phyloP scores from a whole-genome alignment of 169 alveolate species.

The Theileria annulata region DNA sequence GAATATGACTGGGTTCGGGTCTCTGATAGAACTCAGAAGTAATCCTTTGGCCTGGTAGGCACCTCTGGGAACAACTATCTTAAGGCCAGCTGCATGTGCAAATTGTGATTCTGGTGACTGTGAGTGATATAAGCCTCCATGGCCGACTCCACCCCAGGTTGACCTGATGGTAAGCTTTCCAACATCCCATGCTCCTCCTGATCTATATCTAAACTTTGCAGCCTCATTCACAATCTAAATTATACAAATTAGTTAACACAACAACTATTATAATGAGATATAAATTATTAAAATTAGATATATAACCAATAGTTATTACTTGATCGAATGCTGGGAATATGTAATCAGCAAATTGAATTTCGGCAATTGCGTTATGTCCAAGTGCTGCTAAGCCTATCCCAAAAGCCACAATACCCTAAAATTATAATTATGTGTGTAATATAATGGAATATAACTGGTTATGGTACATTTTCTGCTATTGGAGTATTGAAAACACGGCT shows the following conservation, averaged over 20 bases:
- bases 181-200: constrained; percentile 91
- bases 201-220: constrained; percentile 92
- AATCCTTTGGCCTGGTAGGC: constrained; percentile 95
- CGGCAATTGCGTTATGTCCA: constrained; percentile 93
- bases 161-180: constrained; percentile 91
- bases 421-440: not conserved
- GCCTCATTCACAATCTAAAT: constrained; percentile 92
- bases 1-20: constrained; percentile 91
- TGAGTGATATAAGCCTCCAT: constrained; percentile 95
- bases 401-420: constrained; percentile 94
- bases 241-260: not conserved
- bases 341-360: constrained; percentile 96
- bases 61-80: constrained; percentile 93
- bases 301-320: not conserved
- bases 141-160: constrained; percentile 97
- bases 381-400: constrained; percentile 95
- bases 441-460: not conserved
- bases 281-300: not conserved
- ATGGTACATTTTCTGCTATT: constrained; percentile 79
- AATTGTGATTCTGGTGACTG: constrained; percentile 95
- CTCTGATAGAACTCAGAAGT: constrained; percentile 82
- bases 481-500: constrained; percentile 95
- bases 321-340: constrained; percentile 98
- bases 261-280: not conserved
- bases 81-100: constrained; percentile 94